These are phyloP conservation scores for Fistulifera pelliculosa DNA, from an alignment of 108 stramenopile genomes.

Conservation along the genomic window DNA sequence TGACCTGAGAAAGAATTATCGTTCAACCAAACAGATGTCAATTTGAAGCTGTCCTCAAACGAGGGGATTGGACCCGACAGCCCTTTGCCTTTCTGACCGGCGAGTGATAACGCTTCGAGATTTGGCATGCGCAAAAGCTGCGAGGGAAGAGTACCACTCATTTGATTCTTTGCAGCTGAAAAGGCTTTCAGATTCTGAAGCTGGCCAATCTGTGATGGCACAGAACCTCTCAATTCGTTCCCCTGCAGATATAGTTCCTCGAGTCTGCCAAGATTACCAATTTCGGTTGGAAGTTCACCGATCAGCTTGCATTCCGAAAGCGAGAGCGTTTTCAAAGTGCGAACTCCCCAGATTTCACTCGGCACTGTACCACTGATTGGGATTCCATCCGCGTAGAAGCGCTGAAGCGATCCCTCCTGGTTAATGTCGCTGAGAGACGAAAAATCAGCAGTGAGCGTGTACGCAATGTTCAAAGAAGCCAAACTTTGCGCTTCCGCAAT, in stretches of 20 bases:
- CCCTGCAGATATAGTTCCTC: not conserved
- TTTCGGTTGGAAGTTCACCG: constrained; percentile 8
- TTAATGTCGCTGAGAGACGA: not conserved
- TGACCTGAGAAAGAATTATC: constrained; percentile 42
- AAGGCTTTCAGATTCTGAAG: constrained; percentile 40
- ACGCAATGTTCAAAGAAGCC: not conserved
- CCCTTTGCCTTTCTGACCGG: constrained; percentile 6
- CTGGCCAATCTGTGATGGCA: constrained; percentile 21
- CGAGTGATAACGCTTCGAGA: constrained; percentile 30
- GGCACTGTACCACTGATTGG: constrained; percentile 27
- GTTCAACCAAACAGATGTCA: constrained; percentile 40
- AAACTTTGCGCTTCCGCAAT: constrained; percentile 20
- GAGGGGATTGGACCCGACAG: not conserved
- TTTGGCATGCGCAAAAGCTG: constrained; percentile 6
- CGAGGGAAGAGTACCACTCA: constrained; percentile 25
- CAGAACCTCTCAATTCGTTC: constrained; percentile 20
- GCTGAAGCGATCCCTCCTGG: not conserved
- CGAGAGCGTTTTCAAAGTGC: constrained; percentile 2
- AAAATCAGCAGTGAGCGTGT: not conserved
- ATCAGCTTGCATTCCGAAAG: not conserved
- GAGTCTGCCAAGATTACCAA: constrained; percentile 5
- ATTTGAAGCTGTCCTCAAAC: constrained; percentile 17
- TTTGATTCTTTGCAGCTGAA: constrained; percentile 46
- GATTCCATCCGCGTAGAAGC: not conserved
- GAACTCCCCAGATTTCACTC: not conserved